Evolutionary conservation across 192 early-diverging fungal genomes (phyloP).

Genomic region (Haplosporangium gracile): DNA sequence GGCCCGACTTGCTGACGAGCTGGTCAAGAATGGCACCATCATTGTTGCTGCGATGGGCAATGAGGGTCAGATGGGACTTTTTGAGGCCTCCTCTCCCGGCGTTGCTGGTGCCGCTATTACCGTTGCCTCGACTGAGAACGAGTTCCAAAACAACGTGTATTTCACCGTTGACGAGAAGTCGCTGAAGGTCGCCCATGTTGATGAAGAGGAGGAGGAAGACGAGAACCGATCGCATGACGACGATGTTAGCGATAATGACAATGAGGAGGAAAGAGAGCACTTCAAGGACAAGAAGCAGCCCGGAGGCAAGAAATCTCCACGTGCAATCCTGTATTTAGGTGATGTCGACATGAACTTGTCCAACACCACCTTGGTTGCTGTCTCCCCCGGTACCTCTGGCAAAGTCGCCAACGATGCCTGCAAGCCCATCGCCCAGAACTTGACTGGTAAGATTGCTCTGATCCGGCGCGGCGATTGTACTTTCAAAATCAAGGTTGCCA

Average conservation of each 20-base stretch:
- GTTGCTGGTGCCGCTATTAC: conserved; percentile 66
- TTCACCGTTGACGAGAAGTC: conserved; percentile 36
- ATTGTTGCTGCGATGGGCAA: conserved; percentile 78
- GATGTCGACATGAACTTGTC: conserved; percentile 53
- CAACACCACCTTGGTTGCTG: conserved; percentile 59
- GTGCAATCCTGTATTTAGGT: conserved; percentile 51
- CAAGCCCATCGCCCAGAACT: conserved; percentile 43
- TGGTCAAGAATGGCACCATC: conserved; percentile 58
- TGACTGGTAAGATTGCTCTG: conserved; percentile 68
- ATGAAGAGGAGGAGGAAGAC: background rate
- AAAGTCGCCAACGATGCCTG: conserved; percentile 70
- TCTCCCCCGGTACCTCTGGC: conserved; percentile 52
- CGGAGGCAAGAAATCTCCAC: conserved; percentile 3
- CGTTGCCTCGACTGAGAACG: conserved; percentile 69
- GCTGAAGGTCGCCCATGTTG: conserved; percentile 6
- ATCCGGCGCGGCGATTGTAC: conserved; percentile 79
- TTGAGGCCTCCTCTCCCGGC: conserved; percentile 69
- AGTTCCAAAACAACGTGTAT: conserved; percentile 44
- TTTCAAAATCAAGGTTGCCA: conserved; percentile 71
- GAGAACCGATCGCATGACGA: background rate
- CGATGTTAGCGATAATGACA: background rate
- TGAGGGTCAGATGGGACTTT: conserved; percentile 74
- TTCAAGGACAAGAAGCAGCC: conserved; percentile 50
- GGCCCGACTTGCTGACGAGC: conserved; percentile 67
- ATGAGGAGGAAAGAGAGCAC: background rate